Conservation (phyloP, 441 rosid genomes). For the Gossypium lobatum region DNA sequence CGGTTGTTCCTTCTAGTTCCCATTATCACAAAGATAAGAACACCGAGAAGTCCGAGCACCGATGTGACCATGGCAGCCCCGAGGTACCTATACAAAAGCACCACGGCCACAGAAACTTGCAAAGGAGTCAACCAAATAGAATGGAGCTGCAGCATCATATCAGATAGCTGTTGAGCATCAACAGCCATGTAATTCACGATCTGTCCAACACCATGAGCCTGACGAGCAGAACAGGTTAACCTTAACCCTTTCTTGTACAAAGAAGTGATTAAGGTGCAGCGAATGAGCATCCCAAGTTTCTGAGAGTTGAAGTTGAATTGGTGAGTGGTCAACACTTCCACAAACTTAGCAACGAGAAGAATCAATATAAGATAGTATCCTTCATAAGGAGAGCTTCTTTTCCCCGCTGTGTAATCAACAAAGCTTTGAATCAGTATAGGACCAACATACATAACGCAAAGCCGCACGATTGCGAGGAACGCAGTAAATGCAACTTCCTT, state of each 20-base stretch:
- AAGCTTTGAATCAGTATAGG: slow-evolving; percentile 77
- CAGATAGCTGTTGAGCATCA: slow-evolving; percentile 93
- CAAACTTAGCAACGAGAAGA: slow-evolving; percentile 68
- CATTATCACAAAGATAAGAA: slow-evolving; percentile 40
- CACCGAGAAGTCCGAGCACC: slow-evolving; percentile 47
- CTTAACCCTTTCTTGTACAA: slow-evolving; percentile 74
- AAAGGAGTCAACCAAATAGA: slow-evolving; percentile 87
- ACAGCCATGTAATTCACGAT: slow-evolving; percentile 97
- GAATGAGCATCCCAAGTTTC: slow-evolving; percentile 87
- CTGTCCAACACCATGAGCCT: slow-evolving; percentile 89
- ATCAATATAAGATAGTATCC: slow-evolving; percentile 74
- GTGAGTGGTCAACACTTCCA: slow-evolving; percentile 67
- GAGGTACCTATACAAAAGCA: slow-evolving; percentile 55
- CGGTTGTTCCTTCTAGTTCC: slow-evolving; percentile 68
- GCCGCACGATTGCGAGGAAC: slow-evolving; percentile 59
- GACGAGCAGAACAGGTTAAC: slow-evolving; percentile 79
- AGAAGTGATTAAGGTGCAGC: slow-evolving; percentile 71
- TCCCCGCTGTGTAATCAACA: slow-evolving; percentile 77
- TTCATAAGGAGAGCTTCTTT: slow-evolving; percentile 55
- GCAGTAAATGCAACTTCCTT: slow-evolving; percentile 74
- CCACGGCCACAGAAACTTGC: slow-evolving; percentile 60
- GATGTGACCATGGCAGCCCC: slow-evolving; percentile 57
- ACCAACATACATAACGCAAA: slow-evolving; percentile 75
- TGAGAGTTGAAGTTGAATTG: slow-evolving; percentile 88
- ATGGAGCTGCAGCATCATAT: slow-evolving; percentile 92